These are phyloP conservation scores for Gossypioides kirkii DNA, from an alignment of 345 rosid genomes.

Conservation along the genomic window DNA sequence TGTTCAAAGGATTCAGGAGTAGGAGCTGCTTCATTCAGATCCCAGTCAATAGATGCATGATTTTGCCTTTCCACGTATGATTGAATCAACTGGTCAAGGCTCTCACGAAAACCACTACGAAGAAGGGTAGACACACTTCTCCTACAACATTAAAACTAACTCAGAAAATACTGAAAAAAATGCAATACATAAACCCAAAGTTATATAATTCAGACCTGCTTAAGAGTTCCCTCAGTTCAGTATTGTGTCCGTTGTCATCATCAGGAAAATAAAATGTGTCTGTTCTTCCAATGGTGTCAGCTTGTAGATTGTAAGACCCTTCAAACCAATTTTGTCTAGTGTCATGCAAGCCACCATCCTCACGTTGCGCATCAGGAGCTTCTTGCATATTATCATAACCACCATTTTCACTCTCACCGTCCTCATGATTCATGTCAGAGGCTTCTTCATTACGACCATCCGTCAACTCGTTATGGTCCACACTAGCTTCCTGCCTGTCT, in stretches of 20 bases:
- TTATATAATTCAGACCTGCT: slow-evolving; percentile 52
- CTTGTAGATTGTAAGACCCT: slow-evolving; percentile 44
- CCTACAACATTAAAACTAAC: slow-evolving; percentile 39
- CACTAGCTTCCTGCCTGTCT: slow-evolving; percentile 34
- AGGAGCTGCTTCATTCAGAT: slow-evolving; percentile 49
- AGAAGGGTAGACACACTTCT: slow-evolving; percentile 94
- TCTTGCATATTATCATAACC: slow-evolving; percentile 36
- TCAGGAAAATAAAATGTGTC: slow-evolving; percentile 49
- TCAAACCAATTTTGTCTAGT: slow-evolving; percentile 55
- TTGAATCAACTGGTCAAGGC: slow-evolving; percentile 78
- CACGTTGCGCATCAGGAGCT: slow-evolving; percentile 32
- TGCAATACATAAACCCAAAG: background rate
- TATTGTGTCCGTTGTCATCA: slow-evolving; percentile 57
- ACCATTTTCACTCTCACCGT: slow-evolving; percentile 39
- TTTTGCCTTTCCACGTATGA: slow-evolving; percentile 90
- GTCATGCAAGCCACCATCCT: slow-evolving; percentile 45
- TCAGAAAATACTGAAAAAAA: slow-evolving; percentile 1
- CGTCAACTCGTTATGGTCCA: slow-evolving; percentile 39
- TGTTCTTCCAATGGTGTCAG: slow-evolving; percentile 39
- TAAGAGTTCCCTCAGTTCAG: slow-evolving; percentile 76
- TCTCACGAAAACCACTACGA: slow-evolving; percentile 79
- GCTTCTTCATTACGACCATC: slow-evolving; percentile 34
- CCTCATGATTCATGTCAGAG: slow-evolving; percentile 29
- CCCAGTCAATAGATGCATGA: slow-evolving; percentile 59
- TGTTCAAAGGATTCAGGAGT: slow-evolving; percentile 40